These are phyloP conservation scores for Metschnikowia bowlesiae DNA, from an alignment of 805 yeast genomes.

Conservation along the genomic window DNA sequence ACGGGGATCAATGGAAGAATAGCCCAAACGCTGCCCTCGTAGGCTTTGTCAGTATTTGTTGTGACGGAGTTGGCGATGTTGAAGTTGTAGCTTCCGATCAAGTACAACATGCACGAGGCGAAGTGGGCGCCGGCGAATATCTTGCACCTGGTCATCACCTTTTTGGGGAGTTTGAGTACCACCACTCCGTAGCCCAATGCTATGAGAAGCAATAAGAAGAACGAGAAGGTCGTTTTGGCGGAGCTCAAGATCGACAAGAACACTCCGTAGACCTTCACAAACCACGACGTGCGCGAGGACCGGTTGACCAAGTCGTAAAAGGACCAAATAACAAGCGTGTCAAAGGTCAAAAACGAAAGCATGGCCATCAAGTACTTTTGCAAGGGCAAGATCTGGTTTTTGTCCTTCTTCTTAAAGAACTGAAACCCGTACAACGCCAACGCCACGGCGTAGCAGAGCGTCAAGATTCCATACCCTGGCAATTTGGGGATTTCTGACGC, in stretches of 20 bases:
- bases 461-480: conserved; percentile 81
- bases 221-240: conserved; percentile 78
- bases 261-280: conserved; percentile 65
- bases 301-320: conserved; percentile 80
- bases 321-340: conserved; percentile 86
- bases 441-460: conserved; percentile 77
- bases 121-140: conserved; percentile 40
- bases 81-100: conserved; percentile 32
- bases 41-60: background rate
- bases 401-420: conserved; percentile 69
- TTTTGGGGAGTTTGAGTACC: conserved; percentile 73
- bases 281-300: conserved; percentile 45
- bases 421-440: conserved; percentile 81
- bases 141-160: conserved; percentile 58
- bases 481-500: conserved; percentile 90
- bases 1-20: conserved; percentile 68
- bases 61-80: conserved; percentile 16
- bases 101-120: conserved; percentile 31
- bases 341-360: conserved; percentile 75
- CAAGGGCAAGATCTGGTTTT: conserved; percentile 77
- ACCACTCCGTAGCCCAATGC: conserved; percentile 95
- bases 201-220: conserved; percentile 80
- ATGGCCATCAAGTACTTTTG: conserved; percentile 89
- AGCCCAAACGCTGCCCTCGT: conserved; percentile 44
- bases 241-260: conserved; percentile 78